Base-by-base conservation (phyloP, 2,329 filamentous ascomycete genomes). In the Salinomyces thailandicus region DNA sequence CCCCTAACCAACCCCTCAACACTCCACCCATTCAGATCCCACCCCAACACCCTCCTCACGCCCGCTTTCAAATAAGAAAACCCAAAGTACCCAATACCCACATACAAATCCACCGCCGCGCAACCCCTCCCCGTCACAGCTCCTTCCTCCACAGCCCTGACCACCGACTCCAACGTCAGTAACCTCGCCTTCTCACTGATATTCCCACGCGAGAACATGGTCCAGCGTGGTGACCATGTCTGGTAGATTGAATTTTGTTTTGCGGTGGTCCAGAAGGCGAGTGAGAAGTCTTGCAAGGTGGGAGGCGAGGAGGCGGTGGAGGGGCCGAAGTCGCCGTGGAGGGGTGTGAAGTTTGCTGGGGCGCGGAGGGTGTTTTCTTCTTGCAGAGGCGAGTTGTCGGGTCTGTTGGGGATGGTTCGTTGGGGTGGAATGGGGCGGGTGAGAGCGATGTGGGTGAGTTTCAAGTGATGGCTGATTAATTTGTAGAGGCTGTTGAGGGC, bases 151-250 rank as follows among this genome's bases (percentile, higher is more conserved):
- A 55, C 50, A 9, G 51, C 48, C 20, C 43, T 18, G 0, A 18
- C 5, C 1, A 64, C 51, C 5, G 53, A 52, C 5, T 62, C 57
- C 1, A 71, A 46, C 0, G 55, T 57, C 4, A 93, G 60, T 1
- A 95, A 61, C 9, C 89, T 69, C 0, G 81, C 77, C 57, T 95
- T 96, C 61, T 96, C 89, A 34, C 78, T 81, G 41, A 95, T 68
- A 59, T 95, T 96, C 3, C 89, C 87, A 1, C 86, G 74, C 44
- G 81, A 86, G 58, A 96, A 96, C 87, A 95, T 95, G 17, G 86
- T 93, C 69, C 85, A 87, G 1, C 79, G 62, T 11, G 89, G 89
- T 1, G 86, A 82, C 87, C 87, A 96, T 2, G 73, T 79, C 63
- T 96, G 89, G 22, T 66, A 62, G 39, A 96, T 81, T 2, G 80